Conservation (phyloP, 2,329 filamentous ascomycete species). For the Fusarium tanahbumbuense region DNA sequence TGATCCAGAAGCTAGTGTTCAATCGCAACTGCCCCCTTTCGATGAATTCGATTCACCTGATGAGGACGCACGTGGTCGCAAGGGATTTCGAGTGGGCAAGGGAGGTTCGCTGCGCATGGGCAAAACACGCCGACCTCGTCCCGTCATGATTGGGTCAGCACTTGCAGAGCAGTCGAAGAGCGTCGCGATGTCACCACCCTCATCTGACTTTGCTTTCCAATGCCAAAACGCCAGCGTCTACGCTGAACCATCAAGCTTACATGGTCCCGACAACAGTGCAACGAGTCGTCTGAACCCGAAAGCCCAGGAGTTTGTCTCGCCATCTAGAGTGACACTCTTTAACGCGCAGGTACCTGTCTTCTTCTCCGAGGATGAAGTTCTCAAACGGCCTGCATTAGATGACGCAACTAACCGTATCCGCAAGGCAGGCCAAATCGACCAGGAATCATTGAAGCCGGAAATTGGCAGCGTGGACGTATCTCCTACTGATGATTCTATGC, state of each 20-base stretch:
- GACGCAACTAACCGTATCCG: background rate
- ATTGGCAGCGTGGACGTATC: background rate
- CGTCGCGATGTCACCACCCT: slow-evolving; percentile 13
- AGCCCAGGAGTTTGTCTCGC: slow-evolving; percentile 43
- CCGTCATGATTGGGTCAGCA: slow-evolving; percentile 27
- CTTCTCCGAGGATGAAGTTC: background rate
- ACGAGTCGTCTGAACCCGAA: slow-evolving; percentile 32
- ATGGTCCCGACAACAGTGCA: slow-evolving; percentile 4
- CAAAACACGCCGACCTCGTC: slow-evolving; percentile 47
- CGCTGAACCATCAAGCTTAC: background rate
- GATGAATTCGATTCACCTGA: slow-evolving; percentile 20
- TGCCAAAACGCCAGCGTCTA: background rate
- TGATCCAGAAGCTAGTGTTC: background rate
- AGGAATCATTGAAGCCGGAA: background rate
- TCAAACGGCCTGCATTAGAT: background rate
- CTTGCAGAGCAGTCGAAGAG: slow-evolving; percentile 29
- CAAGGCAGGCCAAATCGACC: background rate
- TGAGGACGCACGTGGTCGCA: slow-evolving; percentile 26
- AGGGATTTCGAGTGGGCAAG: slow-evolving; percentile 44
- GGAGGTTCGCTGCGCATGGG: slow-evolving; percentile 52
- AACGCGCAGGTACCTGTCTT: background rate
- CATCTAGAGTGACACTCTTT: slow-evolving; percentile 15
- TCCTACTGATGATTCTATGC: background rate
- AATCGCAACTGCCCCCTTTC: background rate
- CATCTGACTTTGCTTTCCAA: slow-evolving; percentile 31